Conservation (phyloP, 2,329 filamentous ascomycete genomes). For the Ceratocystis ficicola region DNA sequence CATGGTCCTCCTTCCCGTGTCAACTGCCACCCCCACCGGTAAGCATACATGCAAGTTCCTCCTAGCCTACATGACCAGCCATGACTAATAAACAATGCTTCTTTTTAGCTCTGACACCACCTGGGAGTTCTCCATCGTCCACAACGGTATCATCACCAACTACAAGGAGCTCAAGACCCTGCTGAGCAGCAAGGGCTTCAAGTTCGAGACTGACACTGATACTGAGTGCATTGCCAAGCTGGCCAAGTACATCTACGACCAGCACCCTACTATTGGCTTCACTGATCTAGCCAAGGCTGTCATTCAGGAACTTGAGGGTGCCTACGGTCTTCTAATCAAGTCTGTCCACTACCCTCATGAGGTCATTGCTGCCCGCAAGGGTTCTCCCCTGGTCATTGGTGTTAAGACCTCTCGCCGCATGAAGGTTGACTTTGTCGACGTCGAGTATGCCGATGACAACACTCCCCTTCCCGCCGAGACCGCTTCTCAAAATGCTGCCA, state of each 20-base stretch:
- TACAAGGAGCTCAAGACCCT: constrained; percentile 98
- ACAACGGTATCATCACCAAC: constrained; percentile 99
- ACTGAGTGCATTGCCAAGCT: constrained; percentile 99
- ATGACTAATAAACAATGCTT: neutral
- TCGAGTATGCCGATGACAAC: constrained; percentile 86
- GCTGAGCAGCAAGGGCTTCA: constrained; percentile 86
- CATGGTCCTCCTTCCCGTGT: constrained; percentile 84
- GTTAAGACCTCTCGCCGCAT: constrained; percentile 96
- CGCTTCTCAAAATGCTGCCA: constrained; percentile 87
- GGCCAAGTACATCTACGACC: constrained; percentile 93
- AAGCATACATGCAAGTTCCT: constrained; percentile 30
- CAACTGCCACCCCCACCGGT: constrained; percentile 99
- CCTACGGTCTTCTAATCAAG: constrained; percentile 94
- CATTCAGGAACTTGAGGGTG: constrained; percentile 95
- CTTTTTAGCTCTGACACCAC: constrained; percentile 65
- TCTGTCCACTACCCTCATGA: constrained; percentile 98
- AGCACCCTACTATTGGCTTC: constrained; percentile 89
- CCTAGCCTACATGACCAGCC: neutral
- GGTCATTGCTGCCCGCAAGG: constrained; percentile 94
- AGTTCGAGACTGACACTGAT: constrained; percentile 98
- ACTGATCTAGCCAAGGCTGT: constrained; percentile 93
- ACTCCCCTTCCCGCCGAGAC: constrained; percentile 77
- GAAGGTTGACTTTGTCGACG: constrained; percentile 99
- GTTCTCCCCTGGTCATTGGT: constrained; percentile 88
- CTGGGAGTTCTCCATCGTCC: constrained; percentile 95